A percentile compares a stretch with the other conserved stretches of the same genome.
Evolutionary conservation across 2,329 filamentous ascomycete genomes (phyloP).

Genomic region (Tolypocladium album): DNA sequence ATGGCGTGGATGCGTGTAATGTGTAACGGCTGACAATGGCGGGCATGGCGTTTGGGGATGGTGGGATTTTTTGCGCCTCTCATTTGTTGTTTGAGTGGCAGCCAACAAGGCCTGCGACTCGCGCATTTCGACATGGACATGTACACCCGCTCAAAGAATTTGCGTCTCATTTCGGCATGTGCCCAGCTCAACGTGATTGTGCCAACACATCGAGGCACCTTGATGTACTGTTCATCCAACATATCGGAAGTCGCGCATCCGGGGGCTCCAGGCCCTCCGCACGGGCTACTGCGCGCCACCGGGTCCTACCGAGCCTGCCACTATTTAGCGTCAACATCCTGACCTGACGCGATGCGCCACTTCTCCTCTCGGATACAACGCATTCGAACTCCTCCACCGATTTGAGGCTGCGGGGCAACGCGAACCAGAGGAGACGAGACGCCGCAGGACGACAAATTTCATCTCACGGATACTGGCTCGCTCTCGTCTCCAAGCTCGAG

Average conservation of each 20-base stretch:
- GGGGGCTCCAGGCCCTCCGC: background rate
- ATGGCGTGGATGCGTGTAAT: background rate
- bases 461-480: background rate
- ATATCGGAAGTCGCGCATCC: background rate
- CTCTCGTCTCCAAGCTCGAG: background rate
- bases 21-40: background rate
- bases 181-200: background rate
- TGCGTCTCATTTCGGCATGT: background rate
- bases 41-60: constrained; percentile 1
- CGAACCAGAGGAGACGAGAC: background rate
- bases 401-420: background rate
- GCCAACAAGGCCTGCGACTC: background rate
- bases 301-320: background rate
- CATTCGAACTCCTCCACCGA: too few species aligned
- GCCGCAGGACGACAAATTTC: background rate
- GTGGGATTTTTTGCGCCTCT: background rate
- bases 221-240: too few species aligned
- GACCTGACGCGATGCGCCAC: background rate
- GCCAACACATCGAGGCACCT: background rate
- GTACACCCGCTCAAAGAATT: background rate
- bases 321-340: background rate
- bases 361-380: background rate
- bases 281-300: background rate
- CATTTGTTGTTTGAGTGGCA: background rate
- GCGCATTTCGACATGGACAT: background rate